Evolutionary conservation across 768 basidiomycete genomes (phyloP).

Genomic region (Hortiboletus campestris): DNA sequence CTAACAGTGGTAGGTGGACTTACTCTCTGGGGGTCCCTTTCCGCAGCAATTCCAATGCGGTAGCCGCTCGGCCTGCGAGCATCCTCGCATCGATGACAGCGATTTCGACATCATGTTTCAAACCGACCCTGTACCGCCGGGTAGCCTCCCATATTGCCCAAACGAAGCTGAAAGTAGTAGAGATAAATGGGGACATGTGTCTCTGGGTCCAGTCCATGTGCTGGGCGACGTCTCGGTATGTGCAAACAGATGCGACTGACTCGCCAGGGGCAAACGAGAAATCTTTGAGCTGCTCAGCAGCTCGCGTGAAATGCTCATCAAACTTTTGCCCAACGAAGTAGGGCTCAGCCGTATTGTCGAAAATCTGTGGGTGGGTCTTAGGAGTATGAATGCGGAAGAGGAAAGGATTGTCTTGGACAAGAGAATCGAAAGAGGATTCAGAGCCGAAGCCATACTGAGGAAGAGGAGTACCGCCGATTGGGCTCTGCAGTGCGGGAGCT

Average conservation of each 20-base stretch:
- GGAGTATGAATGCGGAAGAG: slow-evolving; percentile 82
- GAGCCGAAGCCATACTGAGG: slow-evolving; percentile 75
- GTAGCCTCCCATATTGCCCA: slow-evolving; percentile 85
- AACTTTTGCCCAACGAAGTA: slow-evolving; percentile 72
- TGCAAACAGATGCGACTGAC: slow-evolving; percentile 29
- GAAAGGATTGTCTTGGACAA: slow-evolving; percentile 65
- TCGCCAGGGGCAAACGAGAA: slow-evolving; percentile 33
- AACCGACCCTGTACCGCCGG: slow-evolving; percentile 64
- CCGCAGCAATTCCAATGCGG: slow-evolving; percentile 62
- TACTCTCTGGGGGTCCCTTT: slow-evolving; percentile 55
- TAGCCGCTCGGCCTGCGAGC: slow-evolving; percentile 55
- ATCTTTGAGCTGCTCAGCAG: slow-evolving; percentile 38
- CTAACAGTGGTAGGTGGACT: slow-evolving; percentile 22
- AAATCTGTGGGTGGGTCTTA: slow-evolving; percentile 53
- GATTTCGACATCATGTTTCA: slow-evolving; percentile 77
- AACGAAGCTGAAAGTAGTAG: slow-evolving; percentile 75
- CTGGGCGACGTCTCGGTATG: slow-evolving; percentile 61
- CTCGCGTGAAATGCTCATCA: slow-evolving; percentile 40
- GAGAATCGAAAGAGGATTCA: slow-evolving; percentile 58
- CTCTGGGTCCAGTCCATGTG: slow-evolving; percentile 83
- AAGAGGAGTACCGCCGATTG: slow-evolving; percentile 33
- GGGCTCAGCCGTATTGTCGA: slow-evolving; percentile 50
- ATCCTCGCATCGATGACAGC: slow-evolving; percentile 72
- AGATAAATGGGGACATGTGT: slow-evolving; percentile 64
- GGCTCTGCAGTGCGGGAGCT: slow-evolving; percentile 20